A percentile compares a stretch with the other conserved stretches of the same genome.
Conservation (phyloP, 208 protist species). For the Novymonas esmeraldas region DNA sequence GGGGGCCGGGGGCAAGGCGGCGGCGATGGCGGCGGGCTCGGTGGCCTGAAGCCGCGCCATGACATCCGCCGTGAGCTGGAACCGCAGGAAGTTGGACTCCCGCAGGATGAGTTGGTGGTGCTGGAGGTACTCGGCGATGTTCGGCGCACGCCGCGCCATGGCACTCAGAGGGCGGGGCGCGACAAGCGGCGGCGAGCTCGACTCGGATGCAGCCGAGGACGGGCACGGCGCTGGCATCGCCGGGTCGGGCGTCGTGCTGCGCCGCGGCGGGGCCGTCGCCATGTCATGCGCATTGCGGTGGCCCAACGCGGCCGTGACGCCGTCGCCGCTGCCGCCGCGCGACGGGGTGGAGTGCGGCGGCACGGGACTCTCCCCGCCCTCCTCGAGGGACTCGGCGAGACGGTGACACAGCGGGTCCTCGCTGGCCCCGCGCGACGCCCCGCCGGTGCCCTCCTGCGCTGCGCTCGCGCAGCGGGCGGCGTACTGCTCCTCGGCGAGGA, state of each 20-base stretch:
- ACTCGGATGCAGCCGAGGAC: not conserved
- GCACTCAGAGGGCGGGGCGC: slow-evolving; percentile 13
- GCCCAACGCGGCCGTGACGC: no score
- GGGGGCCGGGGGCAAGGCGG: slow-evolving; percentile 6
- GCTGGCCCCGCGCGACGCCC: not conserved
- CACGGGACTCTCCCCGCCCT: slow-evolving; percentile 15
- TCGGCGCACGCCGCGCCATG: slow-evolving; percentile 17
- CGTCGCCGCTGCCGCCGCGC: not conserved
- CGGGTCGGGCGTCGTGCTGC: not conserved
- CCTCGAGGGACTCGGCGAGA: not conserved
- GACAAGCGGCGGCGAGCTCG: not conserved
- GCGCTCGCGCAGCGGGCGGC: not conserved
- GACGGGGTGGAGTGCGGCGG: slow-evolving; percentile 13
- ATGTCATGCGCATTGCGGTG: no score
- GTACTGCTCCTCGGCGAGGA: slow-evolving; percentile 12
- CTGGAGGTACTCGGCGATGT: slow-evolving; percentile 47
- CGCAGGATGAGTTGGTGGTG: slow-evolving; percentile 55
- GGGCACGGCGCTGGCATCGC: not conserved
- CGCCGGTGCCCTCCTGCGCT: not conserved
- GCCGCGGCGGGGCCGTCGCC: no score
- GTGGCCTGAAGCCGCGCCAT: slow-evolving; percentile 29
- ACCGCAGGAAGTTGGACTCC: slow-evolving; percentile 60
- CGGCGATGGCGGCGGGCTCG: slow-evolving; percentile 19
- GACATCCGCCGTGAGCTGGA: slow-evolving; percentile 49
- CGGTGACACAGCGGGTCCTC: not conserved